These are phyloP conservation scores for Dunaliella sp. DNA, from an alignment of 139 green algal species.

Conservation along the genomic window DNA sequence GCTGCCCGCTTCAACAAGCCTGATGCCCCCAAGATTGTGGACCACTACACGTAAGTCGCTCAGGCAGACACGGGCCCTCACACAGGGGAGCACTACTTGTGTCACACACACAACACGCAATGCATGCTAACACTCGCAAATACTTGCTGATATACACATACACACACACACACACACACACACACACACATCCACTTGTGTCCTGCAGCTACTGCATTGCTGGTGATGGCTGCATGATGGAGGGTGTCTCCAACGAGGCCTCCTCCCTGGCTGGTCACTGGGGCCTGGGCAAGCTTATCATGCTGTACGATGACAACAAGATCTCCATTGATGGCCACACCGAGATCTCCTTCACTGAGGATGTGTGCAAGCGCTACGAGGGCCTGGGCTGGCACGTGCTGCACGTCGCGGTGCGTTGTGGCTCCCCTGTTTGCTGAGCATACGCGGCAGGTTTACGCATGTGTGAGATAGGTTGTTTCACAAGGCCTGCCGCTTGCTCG, in stretches of 20 bases:
- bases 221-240: slow-evolving; percentile 99
- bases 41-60: slow-evolving; percentile 98
- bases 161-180: too few species aligned
- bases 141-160: too few species aligned
- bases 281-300: slow-evolving; percentile 99
- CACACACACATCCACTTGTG: too few species aligned
- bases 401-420: neutral
- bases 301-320: slow-evolving; percentile 98
- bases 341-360: slow-evolving; percentile 99
- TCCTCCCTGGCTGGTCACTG: slow-evolving; percentile 96
- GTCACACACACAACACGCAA: too few species aligned
- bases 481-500: too few species aligned
- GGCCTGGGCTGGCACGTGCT: slow-evolving; percentile 21
- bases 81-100: too few species aligned
- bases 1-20: slow-evolving; percentile 99
- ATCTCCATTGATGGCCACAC: slow-evolving; percentile 85
- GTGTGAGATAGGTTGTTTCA: too few species aligned
- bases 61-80: too few species aligned
- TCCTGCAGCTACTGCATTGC: slow-evolving; percentile 91
- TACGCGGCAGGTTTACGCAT: too few species aligned
- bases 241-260: slow-evolving; percentile 97
- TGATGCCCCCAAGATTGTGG: slow-evolving; percentile 77
- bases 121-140: too few species aligned
- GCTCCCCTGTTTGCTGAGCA: too few species aligned
- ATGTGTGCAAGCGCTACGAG: slow-evolving; percentile 91